A percentile compares a stretch with the other conserved stretches of the same genome.
Evolutionary conservation across 495 filamentous ascomycete genomes (phyloP).

Genomic region (Podospora pseudopauciseta): DNA sequence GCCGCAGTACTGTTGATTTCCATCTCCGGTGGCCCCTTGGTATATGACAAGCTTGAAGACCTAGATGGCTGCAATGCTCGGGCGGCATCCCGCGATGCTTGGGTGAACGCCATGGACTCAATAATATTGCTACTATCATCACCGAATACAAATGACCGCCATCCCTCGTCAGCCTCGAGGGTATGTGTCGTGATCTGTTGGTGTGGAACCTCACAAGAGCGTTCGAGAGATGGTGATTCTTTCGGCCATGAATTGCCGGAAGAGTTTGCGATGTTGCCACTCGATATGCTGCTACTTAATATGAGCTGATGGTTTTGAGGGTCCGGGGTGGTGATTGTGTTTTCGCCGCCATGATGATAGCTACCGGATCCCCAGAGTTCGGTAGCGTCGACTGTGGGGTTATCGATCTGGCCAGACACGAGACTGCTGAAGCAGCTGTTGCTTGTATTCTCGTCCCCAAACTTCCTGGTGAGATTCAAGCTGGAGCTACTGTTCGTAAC

Average conservation of each 20-base stretch:
- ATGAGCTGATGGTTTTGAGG: background rate
- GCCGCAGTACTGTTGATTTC: background rate
- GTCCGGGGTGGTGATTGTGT: background rate
- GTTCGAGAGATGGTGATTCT: background rate
- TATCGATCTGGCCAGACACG: background rate
- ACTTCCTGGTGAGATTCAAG: background rate
- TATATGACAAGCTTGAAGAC: background rate
- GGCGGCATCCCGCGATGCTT: conserved; percentile 38
- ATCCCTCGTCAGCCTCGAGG: conserved; percentile 30
- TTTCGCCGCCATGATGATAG: background rate
- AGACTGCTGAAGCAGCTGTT: background rate
- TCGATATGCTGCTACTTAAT: background rate
- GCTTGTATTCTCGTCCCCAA: background rate
- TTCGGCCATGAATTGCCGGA: background rate
- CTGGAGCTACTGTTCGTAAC: background rate
- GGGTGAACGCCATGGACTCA: conserved; percentile 29
- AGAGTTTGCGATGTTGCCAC: background rate
- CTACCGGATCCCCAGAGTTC: background rate
- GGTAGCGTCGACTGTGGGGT: background rate
- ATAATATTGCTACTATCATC: conserved; percentile 35
- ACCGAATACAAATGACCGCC: conserved; percentile 41
- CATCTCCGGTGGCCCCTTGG: background rate
- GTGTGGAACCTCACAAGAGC: background rate
- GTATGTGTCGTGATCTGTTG: background rate
- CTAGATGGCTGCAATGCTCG: conserved; percentile 29